phyloP scores from a whole-genome alignment of 495 filamentous ascomycete genomes.

The Xylaria telfairii region DNA sequence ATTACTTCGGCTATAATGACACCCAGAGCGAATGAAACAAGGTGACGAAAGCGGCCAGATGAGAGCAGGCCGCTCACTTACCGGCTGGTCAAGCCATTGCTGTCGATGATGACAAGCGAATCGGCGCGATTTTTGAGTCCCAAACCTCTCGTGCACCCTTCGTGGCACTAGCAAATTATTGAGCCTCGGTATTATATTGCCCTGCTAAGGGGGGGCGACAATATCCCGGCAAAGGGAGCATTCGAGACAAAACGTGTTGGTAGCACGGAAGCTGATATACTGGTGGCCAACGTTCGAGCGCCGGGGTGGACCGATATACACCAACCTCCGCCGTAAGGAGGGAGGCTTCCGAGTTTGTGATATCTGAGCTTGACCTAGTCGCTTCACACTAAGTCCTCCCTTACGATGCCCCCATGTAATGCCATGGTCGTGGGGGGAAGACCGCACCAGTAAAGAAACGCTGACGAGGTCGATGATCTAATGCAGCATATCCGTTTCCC shows the following conservation, averaged over 20 bases:
- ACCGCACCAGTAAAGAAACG: not conserved
- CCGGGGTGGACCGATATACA: not conserved
- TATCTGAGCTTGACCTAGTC: not conserved
- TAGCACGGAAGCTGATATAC: not conserved
- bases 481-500: not conserved
- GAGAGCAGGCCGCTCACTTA: not conserved
- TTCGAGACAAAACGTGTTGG: not conserved
- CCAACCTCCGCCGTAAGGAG: not conserved
- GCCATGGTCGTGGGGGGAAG: not conserved
- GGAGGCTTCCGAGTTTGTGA: not conserved
- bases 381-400: not conserved
- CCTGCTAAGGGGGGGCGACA: not conserved
- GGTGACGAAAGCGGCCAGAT: not conserved
- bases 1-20: not conserved
- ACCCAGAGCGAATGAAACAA: not conserved
- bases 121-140: not conserved
- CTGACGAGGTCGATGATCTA: not conserved
- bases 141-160: not conserved
- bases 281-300: not conserved
- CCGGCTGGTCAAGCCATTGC: not conserved
- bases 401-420: not conserved
- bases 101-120: not conserved
- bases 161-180: not conserved
- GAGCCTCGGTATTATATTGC: not conserved
- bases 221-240: not conserved